Percentiles rank a stretch among this genome's conserved stretches.
Evolutionary conservation across 306 rosid species (phyloP).

Genomic region (Castanospermum australe): DNA sequence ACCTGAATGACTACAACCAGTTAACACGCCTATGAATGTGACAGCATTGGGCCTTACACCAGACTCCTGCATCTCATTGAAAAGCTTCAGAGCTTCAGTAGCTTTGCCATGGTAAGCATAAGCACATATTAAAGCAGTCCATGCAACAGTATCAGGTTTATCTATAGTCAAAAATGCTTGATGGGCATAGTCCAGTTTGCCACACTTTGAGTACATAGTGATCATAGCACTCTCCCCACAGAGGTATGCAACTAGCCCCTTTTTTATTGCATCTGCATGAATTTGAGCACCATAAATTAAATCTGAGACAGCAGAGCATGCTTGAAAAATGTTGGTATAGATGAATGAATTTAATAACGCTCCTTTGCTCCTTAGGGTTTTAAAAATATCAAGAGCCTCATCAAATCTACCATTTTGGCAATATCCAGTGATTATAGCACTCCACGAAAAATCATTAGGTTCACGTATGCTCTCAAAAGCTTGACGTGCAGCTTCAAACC

Average conservation of each 20-base stretch:
- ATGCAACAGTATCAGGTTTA: constrained; percentile 57
- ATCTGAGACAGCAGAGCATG: constrained; percentile 54
- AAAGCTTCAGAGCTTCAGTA: constrained; percentile 47
- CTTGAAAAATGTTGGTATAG: constrained; percentile 64
- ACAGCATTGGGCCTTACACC: constrained; percentile 53
- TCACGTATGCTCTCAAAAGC: constrained; percentile 52
- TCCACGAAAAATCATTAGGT: constrained; percentile 66
- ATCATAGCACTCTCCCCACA: constrained; percentile 65
- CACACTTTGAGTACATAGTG: constrained; percentile 71
- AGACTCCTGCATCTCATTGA: constrained; percentile 43
- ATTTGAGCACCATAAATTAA: constrained; percentile 50
- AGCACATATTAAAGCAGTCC: constrained; percentile 64
- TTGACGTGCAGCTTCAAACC: constrained; percentile 44
- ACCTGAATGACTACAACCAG: constrained; percentile 63
- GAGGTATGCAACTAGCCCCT: constrained; percentile 41
- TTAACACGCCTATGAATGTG: constrained; percentile 58
- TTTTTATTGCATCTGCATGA: constrained; percentile 64
- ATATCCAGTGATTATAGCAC: constrained; percentile 54
- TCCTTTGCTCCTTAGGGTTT: constrained; percentile 43
- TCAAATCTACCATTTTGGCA: constrained; percentile 59
- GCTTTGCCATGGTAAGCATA: constrained; percentile 62
- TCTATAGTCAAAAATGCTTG: constrained; percentile 48
- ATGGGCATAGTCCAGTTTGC: constrained; percentile 52
- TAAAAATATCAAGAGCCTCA: constrained; percentile 46
- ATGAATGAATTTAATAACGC: constrained; percentile 48